A percentile compares a stretch with the other conserved stretches of the same genome.
Conservation (phyloP, 1,139 yeast species). For the Hemisphaericaspora lyxosophila region DNA sequence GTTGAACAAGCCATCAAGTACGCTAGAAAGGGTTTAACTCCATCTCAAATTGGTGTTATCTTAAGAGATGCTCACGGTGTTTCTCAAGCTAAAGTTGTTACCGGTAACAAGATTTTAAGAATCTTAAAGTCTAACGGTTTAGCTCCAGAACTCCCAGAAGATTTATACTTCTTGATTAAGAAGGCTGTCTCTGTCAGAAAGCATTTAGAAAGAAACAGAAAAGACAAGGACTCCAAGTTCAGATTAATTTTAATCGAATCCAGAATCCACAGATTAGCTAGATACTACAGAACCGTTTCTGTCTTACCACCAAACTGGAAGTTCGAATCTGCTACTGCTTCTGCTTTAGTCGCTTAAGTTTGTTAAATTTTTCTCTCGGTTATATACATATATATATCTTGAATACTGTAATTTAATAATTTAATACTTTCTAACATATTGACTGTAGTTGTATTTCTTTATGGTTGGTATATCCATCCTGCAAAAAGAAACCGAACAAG, state of each 20-base stretch:
- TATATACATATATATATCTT: slow-evolving; percentile 3
- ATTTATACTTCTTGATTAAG: slow-evolving; percentile 97
- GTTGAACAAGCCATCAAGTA: slow-evolving; percentile 98
- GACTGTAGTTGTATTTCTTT: too few relatives aligned
- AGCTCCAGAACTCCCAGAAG: slow-evolving; percentile 99
- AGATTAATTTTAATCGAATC: slow-evolving; percentile 99
- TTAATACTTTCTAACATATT: too few relatives aligned
- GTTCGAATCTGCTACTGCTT: slow-evolving; percentile 99
- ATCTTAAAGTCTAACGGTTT: slow-evolving; percentile 99
- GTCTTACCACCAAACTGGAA: slow-evolving; percentile 99
- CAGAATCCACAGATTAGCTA: slow-evolving; percentile 99
- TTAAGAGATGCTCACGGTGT: slow-evolving; percentile 99
- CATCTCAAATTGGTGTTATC: slow-evolving; percentile 98
- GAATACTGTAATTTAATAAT: slow-evolving; percentile 2
- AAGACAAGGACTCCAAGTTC: slow-evolving; percentile 99
- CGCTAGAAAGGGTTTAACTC: slow-evolving; percentile 99
- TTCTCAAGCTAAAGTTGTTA: slow-evolving; percentile 93
- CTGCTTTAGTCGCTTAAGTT: slow-evolving; percentile 95
- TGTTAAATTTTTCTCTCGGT: too few relatives aligned
- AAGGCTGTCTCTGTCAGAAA: slow-evolving; percentile 99
- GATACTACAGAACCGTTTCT: slow-evolving; percentile 99
- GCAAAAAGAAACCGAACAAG: too few relatives aligned
- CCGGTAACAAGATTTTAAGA: slow-evolving; percentile 99
- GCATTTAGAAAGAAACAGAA: slow-evolving; percentile 99
- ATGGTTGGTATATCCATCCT: too few relatives aligned